These are phyloP conservation scores for Sphenostylis stenocarpa DNA, from an alignment of 306 rosid species.

Conservation along the genomic window DNA sequence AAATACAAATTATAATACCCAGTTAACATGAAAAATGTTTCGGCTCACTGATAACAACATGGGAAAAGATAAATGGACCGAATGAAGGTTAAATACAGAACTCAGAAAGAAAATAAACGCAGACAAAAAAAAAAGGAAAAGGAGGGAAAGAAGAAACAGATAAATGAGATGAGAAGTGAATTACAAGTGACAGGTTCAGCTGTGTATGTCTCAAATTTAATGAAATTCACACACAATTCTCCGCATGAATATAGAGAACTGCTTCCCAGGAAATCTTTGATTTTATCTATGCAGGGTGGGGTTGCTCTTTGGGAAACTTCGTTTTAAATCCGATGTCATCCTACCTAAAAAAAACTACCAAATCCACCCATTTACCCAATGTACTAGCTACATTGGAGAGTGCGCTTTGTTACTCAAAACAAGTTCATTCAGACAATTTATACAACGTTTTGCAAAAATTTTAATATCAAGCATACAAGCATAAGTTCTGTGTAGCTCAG, in stretches of 20 bases:
- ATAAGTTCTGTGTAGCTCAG: not conserved
- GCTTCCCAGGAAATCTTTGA: not conserved
- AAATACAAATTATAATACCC: not conserved
- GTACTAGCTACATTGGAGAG: not conserved
- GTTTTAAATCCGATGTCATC: not conserved
- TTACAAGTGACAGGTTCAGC: not conserved
- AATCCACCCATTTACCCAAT: not conserved
- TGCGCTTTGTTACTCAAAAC: not conserved
- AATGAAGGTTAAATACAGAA: not conserved
- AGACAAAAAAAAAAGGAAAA: not conserved
- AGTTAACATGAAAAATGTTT: not conserved
- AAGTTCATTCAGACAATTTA: conserved; percentile 9
- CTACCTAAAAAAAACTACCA: not conserved
- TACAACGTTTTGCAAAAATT: not conserved
- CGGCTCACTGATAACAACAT: not conserved
- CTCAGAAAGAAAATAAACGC: not conserved
- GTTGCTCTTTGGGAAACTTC: not conserved
- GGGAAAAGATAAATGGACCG: not conserved
- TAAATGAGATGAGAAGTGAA: not conserved
- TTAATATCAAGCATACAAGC: not conserved
- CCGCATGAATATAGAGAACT: not conserved
- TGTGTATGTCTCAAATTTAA: not conserved
- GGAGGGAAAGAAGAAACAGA: not conserved
- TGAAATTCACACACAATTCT: not conserved
- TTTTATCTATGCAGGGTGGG: not conserved